Evolutionary conservation across 495 filamentous ascomycete genomes (phyloP).

Genomic region (Peziza echinospora): DNA sequence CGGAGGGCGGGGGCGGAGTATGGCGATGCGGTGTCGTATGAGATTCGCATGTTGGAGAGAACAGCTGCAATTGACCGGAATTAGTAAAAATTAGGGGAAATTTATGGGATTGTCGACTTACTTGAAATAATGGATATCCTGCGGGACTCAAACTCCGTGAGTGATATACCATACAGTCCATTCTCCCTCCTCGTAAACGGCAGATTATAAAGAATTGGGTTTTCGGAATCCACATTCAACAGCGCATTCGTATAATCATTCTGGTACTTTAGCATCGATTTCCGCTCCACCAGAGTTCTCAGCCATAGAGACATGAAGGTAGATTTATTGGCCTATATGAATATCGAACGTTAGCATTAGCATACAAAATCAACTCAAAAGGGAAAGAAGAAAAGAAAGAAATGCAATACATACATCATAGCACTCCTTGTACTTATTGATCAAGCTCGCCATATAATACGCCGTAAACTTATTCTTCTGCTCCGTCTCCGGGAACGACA

Average conservation of each 20-base stretch:
- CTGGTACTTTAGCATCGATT: conserved; percentile 45
- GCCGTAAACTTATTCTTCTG: conserved; percentile 42
- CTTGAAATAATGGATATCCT: conserved; percentile 38
- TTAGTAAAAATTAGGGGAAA: neutral
- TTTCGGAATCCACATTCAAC: conserved; percentile 26
- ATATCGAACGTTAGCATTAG: neutral
- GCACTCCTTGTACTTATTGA: conserved; percentile 29
- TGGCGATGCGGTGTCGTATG: conserved; percentile 24
- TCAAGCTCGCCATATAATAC: conserved; percentile 37
- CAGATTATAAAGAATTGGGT: conserved; percentile 37
- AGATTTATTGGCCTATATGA: conserved; percentile 24
- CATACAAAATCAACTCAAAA: neutral
- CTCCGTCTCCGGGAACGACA: conserved; percentile 35
- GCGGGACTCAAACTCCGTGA: conserved; percentile 34
- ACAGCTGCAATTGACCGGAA: conserved; percentile 13
- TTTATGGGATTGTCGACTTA: conserved; percentile 4
- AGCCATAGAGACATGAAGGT: conserved; percentile 37
- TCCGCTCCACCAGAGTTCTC: conserved; percentile 39
- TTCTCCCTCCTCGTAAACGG: conserved; percentile 27
- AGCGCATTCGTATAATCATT: conserved; percentile 36
- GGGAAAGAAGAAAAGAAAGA: neutral
- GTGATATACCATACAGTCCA: conserved; percentile 26
- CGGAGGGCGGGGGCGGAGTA: conserved; percentile 22
- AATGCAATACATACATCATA: conserved; percentile 13
- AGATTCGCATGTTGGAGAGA: conserved; percentile 42